Evolutionary conservation across 2,329 filamentous ascomycete genomes (phyloP).

Genomic region (Lasiodiplodia gonubiensis): DNA sequence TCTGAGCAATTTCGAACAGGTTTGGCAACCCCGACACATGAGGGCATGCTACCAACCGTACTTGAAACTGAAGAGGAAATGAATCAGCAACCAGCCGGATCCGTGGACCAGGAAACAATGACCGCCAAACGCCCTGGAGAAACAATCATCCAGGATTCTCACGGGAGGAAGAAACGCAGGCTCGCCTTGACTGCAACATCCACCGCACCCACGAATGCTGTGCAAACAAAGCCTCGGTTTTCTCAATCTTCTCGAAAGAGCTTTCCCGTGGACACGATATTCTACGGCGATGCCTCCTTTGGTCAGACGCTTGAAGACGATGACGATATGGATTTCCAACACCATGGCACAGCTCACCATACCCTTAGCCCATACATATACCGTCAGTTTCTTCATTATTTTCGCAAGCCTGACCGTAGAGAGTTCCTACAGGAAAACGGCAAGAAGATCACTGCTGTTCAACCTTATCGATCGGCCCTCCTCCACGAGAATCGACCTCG

Average conservation of each 20-base stretch:
- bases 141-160: conserved; percentile 35
- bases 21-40: background rate
- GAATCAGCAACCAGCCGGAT: background rate
- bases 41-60: background rate
- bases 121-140: conserved; percentile 33
- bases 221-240: background rate
- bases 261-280: conserved; percentile 41
- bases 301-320: conserved; percentile 27
- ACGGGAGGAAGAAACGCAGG: conserved; percentile 43
- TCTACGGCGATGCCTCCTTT: conserved; percentile 35
- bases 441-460: conserved; percentile 36
- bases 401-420: conserved; percentile 31
- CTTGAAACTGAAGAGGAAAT: background rate
- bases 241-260: background rate
- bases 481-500: conserved; percentile 30
- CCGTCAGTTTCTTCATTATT: conserved; percentile 37
- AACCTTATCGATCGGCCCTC: conserved; percentile 39
- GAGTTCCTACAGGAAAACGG: conserved; percentile 32
- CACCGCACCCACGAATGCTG: conserved; percentile 22
- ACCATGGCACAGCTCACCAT: conserved; percentile 3
- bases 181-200: conserved; percentile 35
- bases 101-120: background rate
- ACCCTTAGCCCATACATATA: conserved; percentile 38
- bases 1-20: background rate
- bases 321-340: conserved; percentile 29